These are phyloP conservation scores for Suhomyces sp. DNA, from an alignment of 805 yeast species.

Conservation along the genomic window DNA sequence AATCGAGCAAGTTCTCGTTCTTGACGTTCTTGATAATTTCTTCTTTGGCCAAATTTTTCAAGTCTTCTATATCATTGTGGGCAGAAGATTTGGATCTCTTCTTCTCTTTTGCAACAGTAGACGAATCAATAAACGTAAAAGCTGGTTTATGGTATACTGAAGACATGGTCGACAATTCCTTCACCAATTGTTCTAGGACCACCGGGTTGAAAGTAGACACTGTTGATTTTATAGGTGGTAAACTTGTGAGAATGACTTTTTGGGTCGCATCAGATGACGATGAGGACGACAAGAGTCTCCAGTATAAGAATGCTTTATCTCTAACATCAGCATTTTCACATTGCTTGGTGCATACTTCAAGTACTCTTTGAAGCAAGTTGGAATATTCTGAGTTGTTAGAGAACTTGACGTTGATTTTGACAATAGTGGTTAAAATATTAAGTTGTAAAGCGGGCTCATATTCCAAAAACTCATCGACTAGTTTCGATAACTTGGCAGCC, in stretches of 20 bases:
- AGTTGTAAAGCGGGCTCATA: conserved; percentile 62
- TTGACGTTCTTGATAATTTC: conserved; percentile 65
- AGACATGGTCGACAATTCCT: conserved; percentile 80
- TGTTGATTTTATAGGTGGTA: conserved; percentile 72
- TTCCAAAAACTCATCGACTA: conserved; percentile 53
- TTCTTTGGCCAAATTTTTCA: conserved; percentile 69
- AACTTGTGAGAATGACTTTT: conserved; percentile 53
- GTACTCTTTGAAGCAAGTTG: conserved; percentile 50
- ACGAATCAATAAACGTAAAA: conserved; percentile 52
- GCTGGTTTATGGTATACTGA: conserved; percentile 89
- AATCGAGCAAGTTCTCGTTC: conserved; percentile 80
- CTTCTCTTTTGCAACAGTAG: conserved; percentile 10
- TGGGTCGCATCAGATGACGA: conserved; percentile 39
- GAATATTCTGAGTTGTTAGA: conserved; percentile 28
- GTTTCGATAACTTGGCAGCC: conserved; percentile 41
- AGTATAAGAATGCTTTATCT: conserved; percentile 75
- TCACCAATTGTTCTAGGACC: conserved; percentile 62
- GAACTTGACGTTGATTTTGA: conserved; percentile 45
- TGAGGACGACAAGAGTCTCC: conserved; percentile 66
- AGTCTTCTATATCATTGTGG: conserved; percentile 56
- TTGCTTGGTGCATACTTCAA: conserved; percentile 60
- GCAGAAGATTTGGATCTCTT: conserved; percentile 11
- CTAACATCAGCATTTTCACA: conserved; percentile 74
- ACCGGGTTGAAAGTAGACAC: conserved; percentile 68
- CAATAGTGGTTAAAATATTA: conserved; percentile 57